Base-by-base conservation (phyloP, 768 basidiomycete genomes). In the Nevesoporus exiguus region DNA sequence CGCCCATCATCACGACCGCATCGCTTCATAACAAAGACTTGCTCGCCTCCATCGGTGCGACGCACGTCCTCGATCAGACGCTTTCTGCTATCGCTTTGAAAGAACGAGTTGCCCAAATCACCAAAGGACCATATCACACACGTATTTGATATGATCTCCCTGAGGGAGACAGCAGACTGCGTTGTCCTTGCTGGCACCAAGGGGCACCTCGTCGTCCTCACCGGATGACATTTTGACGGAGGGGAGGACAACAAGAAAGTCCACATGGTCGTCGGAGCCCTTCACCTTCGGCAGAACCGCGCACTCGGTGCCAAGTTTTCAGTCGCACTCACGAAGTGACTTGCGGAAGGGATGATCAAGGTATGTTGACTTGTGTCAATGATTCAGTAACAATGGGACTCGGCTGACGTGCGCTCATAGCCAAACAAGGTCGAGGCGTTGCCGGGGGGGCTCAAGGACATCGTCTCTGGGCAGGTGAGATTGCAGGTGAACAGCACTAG, bases 361-460 rank as follows among this genome's bases (percentile, higher is more conserved):
- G 58, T 60, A 27, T 25, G 58, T 54, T 22, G 25, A 17, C 3
- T n/a, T n/a, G n/a, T n/a, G 17, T 19, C 14, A 31, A n/a, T n/a
- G n/a, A n/a, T n/a, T 40, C 13, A 2, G 5, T 5, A 24, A n/a
- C 3, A 13, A 11, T 5, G 6, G 1, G 5, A 25, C 36, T 19
- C 37, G 24, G 19, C 15, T 54, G 49, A 54, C 21, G n/a, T 15
- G 4, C 0, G 7, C 29, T 31, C 54, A 24, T 36, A 73, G 76
- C 73, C 75, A 1, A 73, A 70, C 41, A 49, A 64, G n/a, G 59
- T 74, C 9, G 71, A 77, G 51, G 66, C 76, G 14, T 55, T 79
- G 14, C 65, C 72, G 0, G 66, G 66, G 22, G 76, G 78, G 0
- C 55, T 77, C 19, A 58, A 58, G 7, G 75, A 66, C 0, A 63